Evolutionary conservation across 2,329 filamentous ascomycete genomes (phyloP), one percentile per base, ranked within the genome.

Genomic region (Cladosporium sphaerospermum): DNA sequence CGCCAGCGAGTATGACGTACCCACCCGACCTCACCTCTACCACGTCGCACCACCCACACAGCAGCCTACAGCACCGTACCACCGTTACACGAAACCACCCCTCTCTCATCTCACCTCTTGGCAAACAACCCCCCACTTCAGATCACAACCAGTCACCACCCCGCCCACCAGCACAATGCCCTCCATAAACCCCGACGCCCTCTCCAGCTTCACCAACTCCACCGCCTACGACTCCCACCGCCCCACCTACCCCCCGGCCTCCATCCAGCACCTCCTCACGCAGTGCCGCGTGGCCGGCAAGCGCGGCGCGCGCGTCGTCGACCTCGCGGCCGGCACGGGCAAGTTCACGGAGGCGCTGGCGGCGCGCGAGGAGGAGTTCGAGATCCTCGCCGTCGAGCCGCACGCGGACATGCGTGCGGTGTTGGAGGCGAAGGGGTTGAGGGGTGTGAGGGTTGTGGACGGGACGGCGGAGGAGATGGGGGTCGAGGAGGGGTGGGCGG

Each of bases 291-390:
- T 88, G 8, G 69, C 73, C 28, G 74, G 72, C 23, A 62, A 73
- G 14, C 48, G 68, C 6, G 70, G 72, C 43, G 77, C 77, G 11
- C 75, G 69, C 42, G 69, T 88, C 39, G 66, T 87, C 19, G 85
- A 88, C 64, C 72, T 88, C 14, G 85, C 78, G 1, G 82, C 83
- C 3, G 84, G 85, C 0, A 87, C 84, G 0, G 85, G 85, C 23
- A 87, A 87, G 62, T 83, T 88, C 62, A 88, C 85, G 0, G 81
- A 84, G 65, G 61, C 77, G 14, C 73, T 89, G 33, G 79, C 81
- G 6, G 71, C 67, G 11, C 72, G 84, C 31, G 71, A 75, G 0
- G 86, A 88, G 67, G 64, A 69, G 6, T 88, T 79, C 67, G 64
- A 79, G 40, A 73, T 89, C 57, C 62, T 83, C 43, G 79, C 83